Percentiles rank a stretch among this genome's conserved stretches.
Evolutionary conservation across 1,139 yeast genomes (phyloP).

Genomic region (Saccharomyces hybrid): DNA sequence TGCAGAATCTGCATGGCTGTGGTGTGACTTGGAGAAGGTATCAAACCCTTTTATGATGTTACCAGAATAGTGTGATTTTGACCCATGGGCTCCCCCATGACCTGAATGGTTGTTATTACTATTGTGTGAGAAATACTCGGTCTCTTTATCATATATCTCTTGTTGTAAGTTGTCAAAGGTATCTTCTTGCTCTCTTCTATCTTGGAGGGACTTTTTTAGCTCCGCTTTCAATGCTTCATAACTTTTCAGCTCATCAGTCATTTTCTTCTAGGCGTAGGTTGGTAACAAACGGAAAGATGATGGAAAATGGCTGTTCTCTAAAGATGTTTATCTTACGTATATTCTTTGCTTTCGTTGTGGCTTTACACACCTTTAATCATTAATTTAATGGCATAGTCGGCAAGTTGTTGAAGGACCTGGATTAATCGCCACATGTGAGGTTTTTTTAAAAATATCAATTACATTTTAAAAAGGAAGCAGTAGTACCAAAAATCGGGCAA

Average conservation of each 20-base stretch:
- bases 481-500: neutral
- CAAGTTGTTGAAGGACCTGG: neutral
- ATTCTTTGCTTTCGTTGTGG: neutral
- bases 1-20: slow-evolving; percentile 39
- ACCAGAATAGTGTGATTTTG: slow-evolving; percentile 43
- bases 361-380: neutral
- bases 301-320: neutral
- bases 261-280: neutral
- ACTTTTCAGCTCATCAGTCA: slow-evolving; percentile 37
- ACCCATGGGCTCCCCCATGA: slow-evolving; percentile 6
- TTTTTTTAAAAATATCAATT: neutral
- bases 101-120: slow-evolving; percentile 22
- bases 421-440: neutral
- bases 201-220: slow-evolving; percentile 55
- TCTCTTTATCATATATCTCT: slow-evolving; percentile 73
- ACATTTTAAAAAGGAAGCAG: neutral
- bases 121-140: slow-evolving; percentile 66
- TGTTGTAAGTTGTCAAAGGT: slow-evolving; percentile 64
- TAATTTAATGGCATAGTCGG: neutral
- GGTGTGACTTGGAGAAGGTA: slow-evolving; percentile 50
- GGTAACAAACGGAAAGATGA: neutral
- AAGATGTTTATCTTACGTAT: neutral
- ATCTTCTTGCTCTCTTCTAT: slow-evolving; percentile 59
- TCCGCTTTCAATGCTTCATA: slow-evolving; percentile 64
- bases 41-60: slow-evolving; percentile 89